A percentile compares a stretch with the other conserved stretches of the same genome.
Evolutionary conservation across 352 stramenopile genomes (phyloP).

Genomic region (Thraustochytrium striatum): DNA sequence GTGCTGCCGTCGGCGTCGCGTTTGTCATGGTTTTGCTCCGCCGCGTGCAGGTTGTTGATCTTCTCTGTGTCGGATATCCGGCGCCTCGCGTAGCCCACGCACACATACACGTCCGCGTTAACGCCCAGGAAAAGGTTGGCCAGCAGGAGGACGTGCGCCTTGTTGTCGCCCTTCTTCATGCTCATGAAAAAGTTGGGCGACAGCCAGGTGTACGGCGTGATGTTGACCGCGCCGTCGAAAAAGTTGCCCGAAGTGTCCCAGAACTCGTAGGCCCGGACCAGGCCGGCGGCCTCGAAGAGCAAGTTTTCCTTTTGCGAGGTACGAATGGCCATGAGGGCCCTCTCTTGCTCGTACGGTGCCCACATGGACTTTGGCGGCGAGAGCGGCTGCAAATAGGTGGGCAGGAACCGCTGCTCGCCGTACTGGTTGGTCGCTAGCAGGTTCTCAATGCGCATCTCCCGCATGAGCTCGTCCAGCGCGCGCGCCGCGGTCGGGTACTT

Average conservation of each 20-base stretch:
- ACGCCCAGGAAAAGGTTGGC: constrained; percentile 43
- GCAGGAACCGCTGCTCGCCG: constrained; percentile 22
- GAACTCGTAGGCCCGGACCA: constrained; percentile 32
- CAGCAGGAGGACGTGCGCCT: constrained; percentile 23
- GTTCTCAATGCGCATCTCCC: neutral
- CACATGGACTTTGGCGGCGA: constrained; percentile 32
- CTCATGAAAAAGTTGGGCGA: constrained; percentile 42
- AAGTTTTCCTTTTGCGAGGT: constrained; percentile 27
- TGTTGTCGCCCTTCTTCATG: constrained; percentile 44
- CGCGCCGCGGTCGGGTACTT: neutral
- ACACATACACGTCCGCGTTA: constrained; percentile 26
- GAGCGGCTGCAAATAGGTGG: constrained; percentile 30
- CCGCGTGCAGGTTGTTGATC: neutral
- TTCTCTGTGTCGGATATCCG: neutral
- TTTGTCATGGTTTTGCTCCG: too few relatives aligned
- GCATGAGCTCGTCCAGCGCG: neutral
- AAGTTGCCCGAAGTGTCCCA: neutral
- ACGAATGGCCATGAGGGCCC: neutral
- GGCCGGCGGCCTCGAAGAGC: constrained; percentile 4
- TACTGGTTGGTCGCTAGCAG: constrained; percentile 38
- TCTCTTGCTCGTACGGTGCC: neutral
- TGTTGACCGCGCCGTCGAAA: constrained; percentile 32
- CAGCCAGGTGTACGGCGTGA: constrained; percentile 12
- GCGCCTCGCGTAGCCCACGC: constrained; percentile 14
- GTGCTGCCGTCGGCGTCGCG: too few relatives aligned